Percentiles rank a stretch among this genome's conserved stretches.
Conservation (phyloP, 441 rosid genomes). For the Hypseocharis bilobata region DNA sequence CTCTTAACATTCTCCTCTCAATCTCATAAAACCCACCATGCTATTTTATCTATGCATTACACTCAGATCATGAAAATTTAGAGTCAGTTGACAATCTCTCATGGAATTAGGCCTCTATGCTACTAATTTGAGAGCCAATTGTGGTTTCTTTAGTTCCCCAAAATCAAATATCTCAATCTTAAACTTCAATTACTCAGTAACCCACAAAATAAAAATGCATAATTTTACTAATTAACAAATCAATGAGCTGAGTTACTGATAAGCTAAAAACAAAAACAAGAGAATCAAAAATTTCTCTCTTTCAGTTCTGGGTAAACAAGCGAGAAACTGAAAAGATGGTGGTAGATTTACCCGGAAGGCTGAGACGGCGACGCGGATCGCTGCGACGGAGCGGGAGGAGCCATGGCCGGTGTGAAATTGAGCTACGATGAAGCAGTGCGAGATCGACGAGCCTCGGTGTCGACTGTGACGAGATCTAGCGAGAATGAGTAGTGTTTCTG, state of each 20-base stretch:
- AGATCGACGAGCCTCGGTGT: too few species aligned
- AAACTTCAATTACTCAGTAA: neutral
- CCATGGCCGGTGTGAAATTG: slow-evolving; percentile 36
- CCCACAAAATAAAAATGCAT: neutral
- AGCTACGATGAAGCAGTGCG: too few species aligned
- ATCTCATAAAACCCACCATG: neutral
- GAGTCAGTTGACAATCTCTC: neutral
- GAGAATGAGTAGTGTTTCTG: neutral
- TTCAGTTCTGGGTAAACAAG: neutral
- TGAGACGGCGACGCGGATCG: slow-evolving; percentile 83
- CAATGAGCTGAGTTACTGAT: neutral
- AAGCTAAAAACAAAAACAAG: neutral
- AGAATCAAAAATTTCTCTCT: neutral
- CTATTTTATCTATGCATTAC: neutral
- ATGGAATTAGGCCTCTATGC: neutral
- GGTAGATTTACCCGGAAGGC: slow-evolving; percentile 67
- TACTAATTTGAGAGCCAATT: neutral
- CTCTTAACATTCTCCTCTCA: neutral
- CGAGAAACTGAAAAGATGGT: neutral
- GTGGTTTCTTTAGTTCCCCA: neutral
- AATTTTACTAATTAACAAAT: neutral
- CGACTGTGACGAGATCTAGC: neutral
- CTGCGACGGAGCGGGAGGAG: slow-evolving; percentile 67
- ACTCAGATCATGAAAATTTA: neutral
- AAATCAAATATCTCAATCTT: neutral